phyloP scores from a whole-genome alignment of 768 basidiomycete genomes.

The Albatrellus ellisii region DNA sequence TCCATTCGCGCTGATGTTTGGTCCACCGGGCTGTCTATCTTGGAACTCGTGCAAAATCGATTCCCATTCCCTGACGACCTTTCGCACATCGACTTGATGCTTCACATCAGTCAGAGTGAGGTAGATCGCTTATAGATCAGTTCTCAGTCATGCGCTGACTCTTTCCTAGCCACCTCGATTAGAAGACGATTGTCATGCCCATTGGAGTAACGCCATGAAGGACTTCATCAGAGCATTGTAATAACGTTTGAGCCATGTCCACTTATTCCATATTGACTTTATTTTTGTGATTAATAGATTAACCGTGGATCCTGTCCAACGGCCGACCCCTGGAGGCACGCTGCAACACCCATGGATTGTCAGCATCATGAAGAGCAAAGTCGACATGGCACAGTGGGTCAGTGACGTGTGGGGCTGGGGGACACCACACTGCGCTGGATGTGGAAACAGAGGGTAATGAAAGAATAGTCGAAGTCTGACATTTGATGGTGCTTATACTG shows the following conservation, averaged over 20 bases:
- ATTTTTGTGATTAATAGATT: slow-evolving; percentile 28
- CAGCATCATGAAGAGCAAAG: slow-evolving; percentile 54
- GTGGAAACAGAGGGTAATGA: too few relatives aligned
- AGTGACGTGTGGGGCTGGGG: slow-evolving; percentile 63
- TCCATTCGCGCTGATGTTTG: slow-evolving; percentile 92
- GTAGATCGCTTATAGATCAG: slow-evolving; percentile 22
- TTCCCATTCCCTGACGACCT: slow-evolving; percentile 86
- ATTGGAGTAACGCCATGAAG: slow-evolving; percentile 72
- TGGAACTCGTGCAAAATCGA: slow-evolving; percentile 80
- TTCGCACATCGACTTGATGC: slow-evolving; percentile 75
- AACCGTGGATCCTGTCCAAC: slow-evolving; percentile 43
- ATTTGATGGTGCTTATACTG: too few relatives aligned
- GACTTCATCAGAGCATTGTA: slow-evolving; percentile 76
- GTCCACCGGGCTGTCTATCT: slow-evolving; percentile 83
- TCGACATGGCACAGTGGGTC: slow-evolving; percentile 78
- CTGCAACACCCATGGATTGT: slow-evolving; percentile 69
- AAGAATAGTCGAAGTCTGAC: too few relatives aligned
- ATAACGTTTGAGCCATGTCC: slow-evolving; percentile 24
- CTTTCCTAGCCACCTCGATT: slow-evolving; percentile 49
- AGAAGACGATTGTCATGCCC: slow-evolving; percentile 39
- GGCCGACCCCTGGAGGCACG: slow-evolving; percentile 71
- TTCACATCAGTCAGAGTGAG: slow-evolving; percentile 65
- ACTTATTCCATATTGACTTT: not conserved
- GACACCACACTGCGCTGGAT: too few relatives aligned
- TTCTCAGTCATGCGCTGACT: not conserved